Conservation (phyloP, 2,329 filamentous ascomycete genomes). For the Coniochaeta pulveracea region DNA sequence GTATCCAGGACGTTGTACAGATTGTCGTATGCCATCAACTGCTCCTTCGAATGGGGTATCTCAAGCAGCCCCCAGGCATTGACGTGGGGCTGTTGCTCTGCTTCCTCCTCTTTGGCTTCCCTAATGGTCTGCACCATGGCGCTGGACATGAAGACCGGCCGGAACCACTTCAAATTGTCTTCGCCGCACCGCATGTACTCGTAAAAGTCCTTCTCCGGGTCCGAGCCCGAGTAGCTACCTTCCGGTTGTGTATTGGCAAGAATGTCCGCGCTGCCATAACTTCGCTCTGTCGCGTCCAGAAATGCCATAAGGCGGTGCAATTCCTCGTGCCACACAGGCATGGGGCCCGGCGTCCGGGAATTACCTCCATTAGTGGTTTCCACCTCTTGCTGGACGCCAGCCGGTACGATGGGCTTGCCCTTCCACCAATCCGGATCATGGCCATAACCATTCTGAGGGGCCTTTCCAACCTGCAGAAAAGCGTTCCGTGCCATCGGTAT, state of each 20-base stretch:
- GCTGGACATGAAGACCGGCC: too few relatives aligned
- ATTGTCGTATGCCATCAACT: conserved; percentile 4
- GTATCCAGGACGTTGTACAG: conserved; percentile 12
- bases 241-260: conserved; percentile 24
- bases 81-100: too few relatives aligned
- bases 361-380: conserved; percentile 20
- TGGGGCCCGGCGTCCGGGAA: too few relatives aligned
- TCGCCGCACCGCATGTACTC: conserved; percentile 19
- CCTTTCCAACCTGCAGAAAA: conserved; percentile 30
- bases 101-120: too few relatives aligned
- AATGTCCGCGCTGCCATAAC: conserved; percentile 43
- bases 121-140: too few relatives aligned
- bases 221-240: conserved; percentile 18
- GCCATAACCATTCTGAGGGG: conserved; percentile 36
- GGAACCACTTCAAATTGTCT: background rate
- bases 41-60: conserved; percentile 6
- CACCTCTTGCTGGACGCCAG: conserved; percentile 22
- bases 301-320: conserved; percentile 53
- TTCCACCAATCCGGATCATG: conserved; percentile 51
- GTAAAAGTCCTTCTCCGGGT: conserved; percentile 32
- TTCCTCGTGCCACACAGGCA: conserved; percentile 37
- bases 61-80: conserved; percentile 10
- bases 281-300: conserved; percentile 47
- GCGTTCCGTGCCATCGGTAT: conserved; percentile 48
- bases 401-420: conserved; percentile 36